Evolutionary conservation across 257 asterid species (phyloP).

Genomic region (Ilex asprella): DNA sequence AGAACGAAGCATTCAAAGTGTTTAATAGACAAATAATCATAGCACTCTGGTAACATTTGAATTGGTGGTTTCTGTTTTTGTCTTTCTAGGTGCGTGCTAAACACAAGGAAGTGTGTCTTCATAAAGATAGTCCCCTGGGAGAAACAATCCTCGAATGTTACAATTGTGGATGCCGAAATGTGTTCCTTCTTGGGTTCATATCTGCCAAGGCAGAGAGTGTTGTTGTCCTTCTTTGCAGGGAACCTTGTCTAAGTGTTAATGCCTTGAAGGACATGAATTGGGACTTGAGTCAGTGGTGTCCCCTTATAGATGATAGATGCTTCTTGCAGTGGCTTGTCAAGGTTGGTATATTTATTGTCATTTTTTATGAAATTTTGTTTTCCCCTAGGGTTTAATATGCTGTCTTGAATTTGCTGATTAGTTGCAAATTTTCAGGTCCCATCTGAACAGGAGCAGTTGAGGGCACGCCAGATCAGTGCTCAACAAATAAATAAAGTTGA

Average conservation of each 20-base stretch:
- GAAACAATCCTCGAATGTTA: slow-evolving; percentile 96
- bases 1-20: too few relatives aligned
- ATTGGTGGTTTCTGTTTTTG: slow-evolving; percentile 5
- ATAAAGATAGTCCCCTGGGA: slow-evolving; percentile 97
- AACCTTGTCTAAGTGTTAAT: slow-evolving; percentile 85
- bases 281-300: slow-evolving; percentile 99
- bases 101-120: slow-evolving; percentile 99
- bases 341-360: slow-evolving; percentile 35
- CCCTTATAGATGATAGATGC: slow-evolving; percentile 95
- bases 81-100: slow-evolving; percentile 86
- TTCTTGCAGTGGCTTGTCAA: slow-evolving; percentile 97
- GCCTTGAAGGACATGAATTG: slow-evolving; percentile 98
- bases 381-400: not conserved
- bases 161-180: slow-evolving; percentile 97
- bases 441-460: slow-evolving; percentile 93
- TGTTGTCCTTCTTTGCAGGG: slow-evolving; percentile 95
- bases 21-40: too few relatives aligned
- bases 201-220: slow-evolving; percentile 99
- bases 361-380: not conserved
- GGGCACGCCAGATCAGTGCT: slow-evolving; percentile 98
- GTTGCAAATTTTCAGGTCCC: slow-evolving; percentile 57
- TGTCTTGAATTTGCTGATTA: slow-evolving; percentile 10
- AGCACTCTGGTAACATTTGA: too few relatives aligned
- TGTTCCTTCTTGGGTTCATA: slow-evolving; percentile 93
- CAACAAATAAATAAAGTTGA: slow-evolving; percentile 98